Conservation (phyloP, 2,329 filamentous ascomycete species). For the Davidsoniella neocaledoniae region DNA sequence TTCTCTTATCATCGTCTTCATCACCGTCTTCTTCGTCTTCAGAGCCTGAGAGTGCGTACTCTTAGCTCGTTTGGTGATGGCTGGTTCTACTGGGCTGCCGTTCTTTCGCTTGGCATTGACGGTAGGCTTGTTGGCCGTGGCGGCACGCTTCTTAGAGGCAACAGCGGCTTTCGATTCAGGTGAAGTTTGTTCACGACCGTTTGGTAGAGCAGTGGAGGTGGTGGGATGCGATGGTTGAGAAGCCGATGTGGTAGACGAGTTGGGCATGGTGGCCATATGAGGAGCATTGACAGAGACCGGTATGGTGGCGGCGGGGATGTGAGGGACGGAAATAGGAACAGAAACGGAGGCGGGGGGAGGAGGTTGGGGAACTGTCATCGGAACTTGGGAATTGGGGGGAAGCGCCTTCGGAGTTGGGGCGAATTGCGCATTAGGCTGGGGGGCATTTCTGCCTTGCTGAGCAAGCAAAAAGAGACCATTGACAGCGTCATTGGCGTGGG, state of each 20-base stretch:
- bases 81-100: constrained; percentile 29
- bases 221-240: constrained; percentile 19
- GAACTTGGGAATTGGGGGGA: not conserved
- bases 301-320: not conserved
- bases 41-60: constrained; percentile 26
- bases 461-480: constrained; percentile 89
- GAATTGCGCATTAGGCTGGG: constrained; percentile 16
- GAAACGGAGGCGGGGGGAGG: not conserved
- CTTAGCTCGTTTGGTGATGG: constrained; percentile 59
- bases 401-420: not conserved
- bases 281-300: not conserved
- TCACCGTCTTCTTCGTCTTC: constrained; percentile 8
- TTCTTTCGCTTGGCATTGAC: constrained; percentile 47
- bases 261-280: not conserved
- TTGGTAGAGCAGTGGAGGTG: constrained; percentile 32
- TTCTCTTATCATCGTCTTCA: constrained; percentile 44
- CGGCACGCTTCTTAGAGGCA: constrained; percentile 4
- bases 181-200: constrained; percentile 23
- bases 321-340: not conserved
- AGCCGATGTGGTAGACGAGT: not conserved
- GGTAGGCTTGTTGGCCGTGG: constrained; percentile 25
- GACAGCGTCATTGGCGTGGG: constrained; percentile 87
- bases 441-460: constrained; percentile 38
- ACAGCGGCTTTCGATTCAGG: not conserved
- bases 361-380: not conserved